These are phyloP conservation scores for Camellia granthamiana DNA, from an alignment of 148 eudicot species.

Conservation along the genomic window DNA sequence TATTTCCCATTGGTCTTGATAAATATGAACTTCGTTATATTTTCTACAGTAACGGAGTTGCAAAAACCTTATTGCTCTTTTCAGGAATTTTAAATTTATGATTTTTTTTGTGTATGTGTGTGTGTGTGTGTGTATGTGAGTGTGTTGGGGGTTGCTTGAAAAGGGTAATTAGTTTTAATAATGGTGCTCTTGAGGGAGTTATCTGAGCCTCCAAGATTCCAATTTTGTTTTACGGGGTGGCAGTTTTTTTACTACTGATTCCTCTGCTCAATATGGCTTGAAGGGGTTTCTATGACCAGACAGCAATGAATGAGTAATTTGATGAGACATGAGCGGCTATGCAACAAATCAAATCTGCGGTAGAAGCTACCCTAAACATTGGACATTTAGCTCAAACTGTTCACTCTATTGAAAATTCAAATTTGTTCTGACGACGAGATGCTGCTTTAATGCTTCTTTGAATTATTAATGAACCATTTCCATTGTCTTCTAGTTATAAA, in stretches of 20 bases:
- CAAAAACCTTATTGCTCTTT: not conserved
- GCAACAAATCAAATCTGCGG: not conserved
- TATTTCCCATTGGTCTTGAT: not conserved
- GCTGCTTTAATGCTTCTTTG: not conserved
- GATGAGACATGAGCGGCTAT: not conserved
- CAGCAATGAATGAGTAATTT: not conserved
- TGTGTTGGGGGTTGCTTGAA: not conserved
- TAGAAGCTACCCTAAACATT: not conserved
- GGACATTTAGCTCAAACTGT: not conserved
- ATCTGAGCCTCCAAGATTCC: too few relatives aligned
- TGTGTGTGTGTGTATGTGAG: not conserved
- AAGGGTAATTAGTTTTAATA: not conserved
- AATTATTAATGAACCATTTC: not conserved
- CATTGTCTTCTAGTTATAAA: not conserved
- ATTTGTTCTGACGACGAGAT: not conserved
- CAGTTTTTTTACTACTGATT: not conserved
- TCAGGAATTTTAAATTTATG: not conserved
- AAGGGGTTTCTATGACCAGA: not conserved
- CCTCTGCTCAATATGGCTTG: not conserved
- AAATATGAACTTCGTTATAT: not conserved
- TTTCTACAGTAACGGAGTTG: not conserved
- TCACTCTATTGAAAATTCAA: not conserved
- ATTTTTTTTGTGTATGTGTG: not conserved
- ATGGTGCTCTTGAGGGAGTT: slow-evolving; percentile 7
- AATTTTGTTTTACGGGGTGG: not conserved